phyloP scores from a whole-genome alignment of 768 basidiomycete species.

The Lactarius psammicola region DNA sequence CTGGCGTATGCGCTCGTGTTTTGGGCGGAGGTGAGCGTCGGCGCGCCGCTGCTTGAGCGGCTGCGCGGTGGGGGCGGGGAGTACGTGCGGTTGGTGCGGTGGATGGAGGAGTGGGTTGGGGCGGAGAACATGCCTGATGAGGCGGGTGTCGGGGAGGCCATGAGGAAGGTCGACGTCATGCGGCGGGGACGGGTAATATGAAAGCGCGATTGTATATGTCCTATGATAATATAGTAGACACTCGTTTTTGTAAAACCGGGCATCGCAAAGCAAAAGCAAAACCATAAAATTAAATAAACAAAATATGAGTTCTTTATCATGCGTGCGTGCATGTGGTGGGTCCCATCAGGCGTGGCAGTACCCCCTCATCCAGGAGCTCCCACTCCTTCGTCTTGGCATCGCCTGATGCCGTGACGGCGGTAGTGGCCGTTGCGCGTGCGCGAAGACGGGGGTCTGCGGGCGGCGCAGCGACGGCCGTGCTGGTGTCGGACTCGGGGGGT shows the following conservation, averaged over 20 bases:
- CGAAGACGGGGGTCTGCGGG: conserved; percentile 24
- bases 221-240: no score
- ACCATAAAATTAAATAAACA: conserved; percentile 13
- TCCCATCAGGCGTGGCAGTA: not conserved
- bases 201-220: no score
- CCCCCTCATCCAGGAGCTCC: conserved; percentile 35
- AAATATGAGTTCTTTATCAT: not conserved
- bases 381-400: conserved; percentile 36
- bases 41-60: conserved; percentile 56
- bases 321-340: not conserved
- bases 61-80: conserved; percentile 35
- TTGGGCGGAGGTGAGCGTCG: conserved; percentile 68
- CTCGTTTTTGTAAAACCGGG: no score
- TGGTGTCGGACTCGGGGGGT: conserved; percentile 27
- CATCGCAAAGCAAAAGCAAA: no score
- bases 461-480: conserved; percentile 21
- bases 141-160: conserved; percentile 28
- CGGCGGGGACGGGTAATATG: no score
- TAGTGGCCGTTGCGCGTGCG: not conserved
- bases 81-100: conserved; percentile 31
- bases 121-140: conserved; percentile 30
- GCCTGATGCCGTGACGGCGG: not conserved
- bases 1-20: conserved; percentile 62
- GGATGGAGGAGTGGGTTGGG: conserved; percentile 36
- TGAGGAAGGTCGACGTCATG: conserved; percentile 22